phyloP scores from a whole-genome alignment of 805 yeast species.

The Starmerella lactis-condensi region DNA sequence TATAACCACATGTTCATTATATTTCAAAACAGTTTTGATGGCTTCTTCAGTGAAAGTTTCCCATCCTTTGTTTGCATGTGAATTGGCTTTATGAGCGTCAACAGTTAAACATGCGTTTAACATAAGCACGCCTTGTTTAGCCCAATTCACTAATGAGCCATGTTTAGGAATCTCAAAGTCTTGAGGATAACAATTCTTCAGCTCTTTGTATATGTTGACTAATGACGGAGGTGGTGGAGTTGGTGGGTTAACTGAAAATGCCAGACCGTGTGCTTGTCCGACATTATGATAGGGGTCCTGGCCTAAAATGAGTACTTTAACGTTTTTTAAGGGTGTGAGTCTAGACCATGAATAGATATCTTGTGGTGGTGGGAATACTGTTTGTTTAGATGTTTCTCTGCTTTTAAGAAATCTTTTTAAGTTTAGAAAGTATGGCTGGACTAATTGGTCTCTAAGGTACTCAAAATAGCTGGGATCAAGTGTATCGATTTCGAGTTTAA shows the following conservation, averaged over 20 bases:
- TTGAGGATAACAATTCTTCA: slow-evolving; percentile 48
- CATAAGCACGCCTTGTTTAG: slow-evolving; percentile 67
- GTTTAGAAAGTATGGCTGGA: slow-evolving; percentile 65
- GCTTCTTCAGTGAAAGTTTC: slow-evolving; percentile 68
- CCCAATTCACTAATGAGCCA: slow-evolving; percentile 69
- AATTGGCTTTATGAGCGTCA: slow-evolving; percentile 79
- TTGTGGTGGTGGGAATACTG: slow-evolving; percentile 58
- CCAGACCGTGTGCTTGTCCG: slow-evolving; percentile 92
- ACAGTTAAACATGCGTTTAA: slow-evolving; percentile 82
- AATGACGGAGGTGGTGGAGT: slow-evolving; percentile 77
- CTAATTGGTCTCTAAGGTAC: slow-evolving; percentile 47
- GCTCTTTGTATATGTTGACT: slow-evolving; percentile 65
- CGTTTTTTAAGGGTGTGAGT: slow-evolving; percentile 53
- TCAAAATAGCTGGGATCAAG: slow-evolving; percentile 67
- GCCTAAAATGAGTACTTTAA: slow-evolving; percentile 69
- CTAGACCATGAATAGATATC: slow-evolving; percentile 86
- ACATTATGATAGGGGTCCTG: slow-evolving; percentile 92
- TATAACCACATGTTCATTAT: slow-evolving; percentile 33
- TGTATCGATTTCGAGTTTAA: slow-evolving; percentile 47
- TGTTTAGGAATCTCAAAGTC: slow-evolving; percentile 40
- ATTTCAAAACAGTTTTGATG: slow-evolving; percentile 31
- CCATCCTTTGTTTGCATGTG: slow-evolving; percentile 87
- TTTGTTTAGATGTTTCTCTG: slow-evolving; percentile 29
- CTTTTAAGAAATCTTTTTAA: slow-evolving; percentile 44
- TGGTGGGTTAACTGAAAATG: slow-evolving; percentile 77